Base-by-base conservation (phyloP, 2,329 filamentous ascomycete species). In the Clarireedia sp. region DNA sequence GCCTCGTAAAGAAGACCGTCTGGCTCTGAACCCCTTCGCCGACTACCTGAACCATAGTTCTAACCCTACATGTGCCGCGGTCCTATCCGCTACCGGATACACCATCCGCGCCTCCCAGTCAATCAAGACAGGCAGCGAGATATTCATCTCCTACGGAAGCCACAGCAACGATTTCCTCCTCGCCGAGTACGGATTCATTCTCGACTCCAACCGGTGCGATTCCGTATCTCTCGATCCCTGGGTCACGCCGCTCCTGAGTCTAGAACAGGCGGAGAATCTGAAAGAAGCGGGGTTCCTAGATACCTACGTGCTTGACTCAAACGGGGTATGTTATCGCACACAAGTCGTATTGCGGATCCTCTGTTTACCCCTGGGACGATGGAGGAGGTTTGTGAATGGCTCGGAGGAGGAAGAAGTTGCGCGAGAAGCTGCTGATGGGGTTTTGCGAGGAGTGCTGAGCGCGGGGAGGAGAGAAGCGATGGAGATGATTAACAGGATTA, bases 151-250 rank as follows among this genome's bases (percentile, higher is more conserved):
- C 26, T 91, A 91, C 63, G 87, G 87, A 3, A 68, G 76, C 1
- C 87, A 90, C 66, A 78, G 78, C 26, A 88, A 89, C 59, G 87
- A 90, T 65, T 86, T 87, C 61, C 70, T 90, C 17, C 75, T 90
- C 2, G 78, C 81, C 0, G 86, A 90, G 69, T 91, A 72, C 58
- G 70, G 70, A 0, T 72, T 72, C 45, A 64, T 70, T 14, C 57
- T 72, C 9, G 54, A 60, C 2, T 54, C 54, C 4, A 69, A 69
- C 49, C 50, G 51, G 19, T 67, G 61, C 60, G 68, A 70, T 51
- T 61, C 67, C 49, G 51, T 68, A 10, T 46, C 50, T 26, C 59
- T 71, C 1, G 68, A 70, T 57, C 41, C 54, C 5, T 57, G 62
- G 14, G 61, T 71, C 17, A 48, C 66, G 3, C 61, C 64, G 0